Percentiles rank a stretch among this genome's conserved stretches.
Conservation (phyloP, 116 monocot species). For the Papilionanthe hybrid region DNA sequence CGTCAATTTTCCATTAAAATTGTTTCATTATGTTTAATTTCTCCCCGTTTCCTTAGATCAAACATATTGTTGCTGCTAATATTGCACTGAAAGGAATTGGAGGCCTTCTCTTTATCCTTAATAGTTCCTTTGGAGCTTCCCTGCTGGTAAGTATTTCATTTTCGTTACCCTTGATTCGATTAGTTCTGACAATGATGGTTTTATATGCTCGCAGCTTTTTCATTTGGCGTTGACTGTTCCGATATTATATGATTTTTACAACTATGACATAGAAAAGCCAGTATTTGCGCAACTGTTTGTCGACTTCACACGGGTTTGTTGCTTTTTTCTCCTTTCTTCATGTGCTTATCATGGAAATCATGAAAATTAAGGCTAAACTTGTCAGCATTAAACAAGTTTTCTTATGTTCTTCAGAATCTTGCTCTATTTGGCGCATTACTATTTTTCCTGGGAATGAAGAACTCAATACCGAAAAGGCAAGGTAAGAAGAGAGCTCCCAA, state of each 20-base stretch:
- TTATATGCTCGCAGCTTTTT: slow-evolving; percentile 31
- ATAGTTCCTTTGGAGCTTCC: slow-evolving; percentile 43
- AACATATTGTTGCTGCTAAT: slow-evolving; percentile 22
- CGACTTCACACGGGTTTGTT: slow-evolving; percentile 50
- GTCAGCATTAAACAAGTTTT: neutral
- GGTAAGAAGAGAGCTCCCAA: slow-evolving; percentile 40
- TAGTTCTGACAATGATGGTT: neutral
- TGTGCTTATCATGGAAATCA: neutral
- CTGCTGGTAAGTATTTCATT: slow-evolving; percentile 29
- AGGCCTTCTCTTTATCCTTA: slow-evolving; percentile 46
- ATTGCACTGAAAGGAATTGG: slow-evolving; percentile 49
- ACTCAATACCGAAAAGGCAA: slow-evolving; percentile 27
- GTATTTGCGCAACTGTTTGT: slow-evolving; percentile 42
- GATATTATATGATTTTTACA: slow-evolving; percentile 55
- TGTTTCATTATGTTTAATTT: neutral
- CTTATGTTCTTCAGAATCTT: slow-evolving; percentile 32
- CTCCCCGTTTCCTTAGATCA: slow-evolving; percentile 5
- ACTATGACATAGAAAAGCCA: slow-evolving; percentile 43
- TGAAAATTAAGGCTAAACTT: neutral
- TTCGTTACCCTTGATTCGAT: neutral
- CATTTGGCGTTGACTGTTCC: slow-evolving; percentile 44
- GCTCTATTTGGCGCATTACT: slow-evolving; percentile 52
- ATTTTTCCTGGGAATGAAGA: slow-evolving; percentile 49
- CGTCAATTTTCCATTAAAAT: neutral
- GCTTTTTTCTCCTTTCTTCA: slow-evolving; percentile 8